Percentiles rank a stretch among this genome's conserved stretches.
phyloP scores from a whole-genome alignment of 495 filamentous ascomycete genomes.

The Penicillium silybi region DNA sequence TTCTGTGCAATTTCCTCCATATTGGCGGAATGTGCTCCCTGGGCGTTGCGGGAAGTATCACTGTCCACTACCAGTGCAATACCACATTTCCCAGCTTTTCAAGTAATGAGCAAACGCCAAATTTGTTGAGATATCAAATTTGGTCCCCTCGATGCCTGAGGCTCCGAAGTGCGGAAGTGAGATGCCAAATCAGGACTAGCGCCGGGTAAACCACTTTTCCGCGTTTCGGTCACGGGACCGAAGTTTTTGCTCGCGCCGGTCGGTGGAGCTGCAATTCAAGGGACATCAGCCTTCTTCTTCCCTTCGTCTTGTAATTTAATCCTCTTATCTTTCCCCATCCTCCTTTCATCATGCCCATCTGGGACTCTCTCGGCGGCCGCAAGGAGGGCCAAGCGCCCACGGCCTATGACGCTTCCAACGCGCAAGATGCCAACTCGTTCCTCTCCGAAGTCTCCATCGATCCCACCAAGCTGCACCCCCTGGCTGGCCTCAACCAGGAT shows the following conservation, averaged over 20 bases:
- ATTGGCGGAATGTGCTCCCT: constrained; percentile 9
- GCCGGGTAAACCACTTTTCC: constrained; percentile 26
- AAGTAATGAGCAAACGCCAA: constrained; percentile 3
- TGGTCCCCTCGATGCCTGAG: constrained; percentile 25
- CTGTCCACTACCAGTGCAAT: constrained; percentile 21
- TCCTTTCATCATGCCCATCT: constrained; percentile 63
- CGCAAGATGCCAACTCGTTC: constrained; percentile 79
- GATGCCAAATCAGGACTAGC: constrained; percentile 25
- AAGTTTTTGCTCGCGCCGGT: constrained; percentile 40
- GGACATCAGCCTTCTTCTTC: constrained; percentile 19
- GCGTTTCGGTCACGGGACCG: constrained; percentile 33
- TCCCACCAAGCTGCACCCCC: constrained; percentile 83
- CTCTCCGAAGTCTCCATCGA: constrained; percentile 68
- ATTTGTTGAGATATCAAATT: constrained; percentile 10
- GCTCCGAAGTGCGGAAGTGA: constrained; percentile 20
- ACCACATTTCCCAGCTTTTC: constrained; percentile 15
- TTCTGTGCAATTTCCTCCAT: constrained; percentile 36
- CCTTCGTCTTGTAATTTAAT: constrained; percentile 23
- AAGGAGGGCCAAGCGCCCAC: constrained; percentile 61
- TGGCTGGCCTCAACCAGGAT: constrained; percentile 88
- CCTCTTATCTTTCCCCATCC: constrained; percentile 17
- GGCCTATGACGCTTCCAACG: constrained; percentile 63
- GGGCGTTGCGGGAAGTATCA: constrained; percentile 14
- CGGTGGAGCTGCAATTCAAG: constrained; percentile 28
- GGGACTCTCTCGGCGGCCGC: constrained; percentile 82